These are phyloP conservation scores for Tolypocladium album DNA, from an alignment of 2,329 filamentous ascomycete genomes.

Conservation along the genomic window DNA sequence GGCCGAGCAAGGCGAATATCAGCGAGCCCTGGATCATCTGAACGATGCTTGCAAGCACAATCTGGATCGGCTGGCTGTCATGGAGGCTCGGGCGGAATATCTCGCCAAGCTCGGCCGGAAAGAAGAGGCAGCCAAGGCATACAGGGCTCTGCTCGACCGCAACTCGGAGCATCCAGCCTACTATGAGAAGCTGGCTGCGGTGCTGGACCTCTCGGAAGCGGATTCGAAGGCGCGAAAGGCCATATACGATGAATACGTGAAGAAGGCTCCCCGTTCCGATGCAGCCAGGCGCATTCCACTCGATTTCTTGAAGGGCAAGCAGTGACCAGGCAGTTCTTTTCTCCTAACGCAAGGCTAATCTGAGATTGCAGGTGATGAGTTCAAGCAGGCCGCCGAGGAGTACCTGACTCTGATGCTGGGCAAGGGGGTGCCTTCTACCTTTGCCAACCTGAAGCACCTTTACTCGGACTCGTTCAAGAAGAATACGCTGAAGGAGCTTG, in stretches of 20 bases:
- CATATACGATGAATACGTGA: slow-evolving; percentile 66
- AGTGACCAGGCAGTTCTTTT: not conserved
- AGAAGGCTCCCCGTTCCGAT: slow-evolving; percentile 74
- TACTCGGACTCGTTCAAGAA: slow-evolving; percentile 73
- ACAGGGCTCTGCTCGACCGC: slow-evolving; percentile 68
- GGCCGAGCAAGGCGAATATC: slow-evolving; percentile 73
- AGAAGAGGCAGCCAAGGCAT: slow-evolving; percentile 72
- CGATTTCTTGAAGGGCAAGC: slow-evolving; percentile 68
- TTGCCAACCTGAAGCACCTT: slow-evolving; percentile 90
- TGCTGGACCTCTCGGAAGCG: slow-evolving; percentile 47
- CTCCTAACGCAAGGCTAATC: slow-evolving; percentile 8
- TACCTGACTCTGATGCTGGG: slow-evolving; percentile 80
- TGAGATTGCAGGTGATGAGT: slow-evolving; percentile 56
- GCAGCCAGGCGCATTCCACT: slow-evolving; percentile 77
- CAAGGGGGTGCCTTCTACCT: slow-evolving; percentile 90
- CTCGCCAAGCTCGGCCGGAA: slow-evolving; percentile 66
- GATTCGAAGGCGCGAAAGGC: slow-evolving; percentile 57
- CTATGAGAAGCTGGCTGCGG: slow-evolving; percentile 66
- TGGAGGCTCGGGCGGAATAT: slow-evolving; percentile 82
- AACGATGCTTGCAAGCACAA: slow-evolving; percentile 66
- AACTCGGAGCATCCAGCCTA: slow-evolving; percentile 84
- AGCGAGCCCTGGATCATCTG: slow-evolving; percentile 78
- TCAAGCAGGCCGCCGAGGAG: slow-evolving; percentile 62
- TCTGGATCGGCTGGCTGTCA: slow-evolving; percentile 71
- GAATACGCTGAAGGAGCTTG: slow-evolving; percentile 62